These are phyloP conservation scores for Globisporangium alternatum DNA, from an alignment of 352 stramenopile genomes.

Conservation along the genomic window DNA sequence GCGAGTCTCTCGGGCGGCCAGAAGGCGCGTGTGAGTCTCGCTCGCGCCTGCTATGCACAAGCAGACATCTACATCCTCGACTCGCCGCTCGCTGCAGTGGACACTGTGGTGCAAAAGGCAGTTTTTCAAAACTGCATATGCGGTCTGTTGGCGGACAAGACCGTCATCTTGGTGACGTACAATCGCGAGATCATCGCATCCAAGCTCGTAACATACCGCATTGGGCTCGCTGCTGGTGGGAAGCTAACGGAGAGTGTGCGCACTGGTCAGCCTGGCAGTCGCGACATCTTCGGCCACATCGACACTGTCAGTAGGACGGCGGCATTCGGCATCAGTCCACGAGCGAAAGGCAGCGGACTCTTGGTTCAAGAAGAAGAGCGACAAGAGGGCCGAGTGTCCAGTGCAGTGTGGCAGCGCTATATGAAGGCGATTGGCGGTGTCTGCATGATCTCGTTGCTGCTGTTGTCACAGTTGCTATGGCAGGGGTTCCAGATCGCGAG, in stretches of 20 bases:
- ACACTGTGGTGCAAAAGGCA: constrained; percentile 90
- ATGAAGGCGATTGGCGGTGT: constrained; percentile 9
- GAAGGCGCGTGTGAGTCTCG: constrained; percentile 76
- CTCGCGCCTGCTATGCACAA: constrained; percentile 60
- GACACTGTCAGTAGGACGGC: background rate
- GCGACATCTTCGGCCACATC: background rate
- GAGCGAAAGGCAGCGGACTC: constrained; percentile 3
- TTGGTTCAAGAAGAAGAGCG: constrained; percentile 12
- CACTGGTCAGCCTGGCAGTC: background rate
- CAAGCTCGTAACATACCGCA: constrained; percentile 23
- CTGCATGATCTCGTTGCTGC: background rate
- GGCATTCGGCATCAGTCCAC: background rate
- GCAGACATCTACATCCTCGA: constrained; percentile 85
- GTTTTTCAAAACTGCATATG: constrained; percentile 67
- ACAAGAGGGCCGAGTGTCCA: constrained; percentile 11
- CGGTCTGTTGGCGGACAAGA: constrained; percentile 33
- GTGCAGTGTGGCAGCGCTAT: constrained; percentile 15
- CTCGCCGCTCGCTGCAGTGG: constrained; percentile 89
- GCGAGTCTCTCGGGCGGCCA: constrained; percentile 90
- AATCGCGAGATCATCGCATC: constrained; percentile 60
- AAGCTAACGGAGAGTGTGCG: constrained; percentile 9
- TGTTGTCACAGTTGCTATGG: constrained; percentile 38
- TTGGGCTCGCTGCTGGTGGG: constrained; percentile 28
- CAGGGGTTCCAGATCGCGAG: constrained; percentile 51
- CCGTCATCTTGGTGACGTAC: constrained; percentile 90